phyloP scores from a whole-genome alignment of 1,139 yeast genomes.

The Geotrichum histeridarum region DNA sequence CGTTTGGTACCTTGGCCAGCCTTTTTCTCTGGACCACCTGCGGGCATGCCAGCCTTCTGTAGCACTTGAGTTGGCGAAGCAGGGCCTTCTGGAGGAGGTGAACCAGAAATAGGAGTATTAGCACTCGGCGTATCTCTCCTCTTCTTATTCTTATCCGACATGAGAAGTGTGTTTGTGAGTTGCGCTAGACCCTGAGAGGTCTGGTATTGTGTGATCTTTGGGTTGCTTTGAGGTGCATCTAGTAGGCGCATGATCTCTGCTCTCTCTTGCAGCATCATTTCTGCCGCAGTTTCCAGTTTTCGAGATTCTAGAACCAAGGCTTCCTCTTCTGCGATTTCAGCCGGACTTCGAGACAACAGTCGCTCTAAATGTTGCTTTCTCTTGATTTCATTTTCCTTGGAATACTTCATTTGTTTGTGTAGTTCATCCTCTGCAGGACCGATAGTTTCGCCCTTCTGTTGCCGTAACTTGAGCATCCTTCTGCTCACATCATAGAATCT shows the following conservation, averaged over 20 bases:
- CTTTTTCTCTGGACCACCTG: not conserved
- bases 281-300: conserved; percentile 87
- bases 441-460: conserved; percentile 41
- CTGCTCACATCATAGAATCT: conserved; percentile 65
- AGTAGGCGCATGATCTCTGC: conserved; percentile 69
- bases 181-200: conserved; percentile 89
- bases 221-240: conserved; percentile 84
- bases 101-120: conserved; percentile 31
- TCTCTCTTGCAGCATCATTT: conserved; percentile 79
- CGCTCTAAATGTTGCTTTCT: conserved; percentile 77
- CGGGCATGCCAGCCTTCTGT: conserved; percentile 39
- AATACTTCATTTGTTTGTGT: conserved; percentile 47
- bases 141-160: conserved; percentile 64
- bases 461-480: conserved; percentile 40
- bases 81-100: conserved; percentile 27
- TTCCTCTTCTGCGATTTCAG: conserved; percentile 97
- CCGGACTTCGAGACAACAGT: conserved; percentile 78
- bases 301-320: conserved; percentile 88
- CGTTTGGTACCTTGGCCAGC: conserved; percentile 2
- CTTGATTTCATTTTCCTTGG: conserved; percentile 64
- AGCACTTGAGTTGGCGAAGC: conserved; percentile 43
- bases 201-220: conserved; percentile 68
- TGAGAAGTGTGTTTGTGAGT: conserved; percentile 72
- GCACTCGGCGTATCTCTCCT: conserved; percentile 39
- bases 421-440: conserved; percentile 38